These are phyloP conservation scores for Neurospora sp. DNA, from an alignment of 495 filamentous ascomycete genomes.

Conservation along the genomic window DNA sequence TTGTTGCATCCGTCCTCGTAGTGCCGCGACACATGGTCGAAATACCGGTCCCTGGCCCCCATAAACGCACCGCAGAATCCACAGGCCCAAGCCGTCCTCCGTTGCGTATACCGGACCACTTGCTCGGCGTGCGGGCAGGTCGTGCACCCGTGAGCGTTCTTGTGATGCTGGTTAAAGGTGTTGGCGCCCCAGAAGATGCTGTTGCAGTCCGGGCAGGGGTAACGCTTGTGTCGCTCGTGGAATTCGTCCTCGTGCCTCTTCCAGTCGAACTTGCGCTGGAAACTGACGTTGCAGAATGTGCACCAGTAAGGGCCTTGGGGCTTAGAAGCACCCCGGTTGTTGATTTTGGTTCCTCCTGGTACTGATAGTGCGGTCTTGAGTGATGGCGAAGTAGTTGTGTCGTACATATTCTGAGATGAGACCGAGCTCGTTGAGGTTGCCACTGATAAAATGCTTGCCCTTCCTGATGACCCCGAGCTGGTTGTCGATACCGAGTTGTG, in stretches of 20 bases:
- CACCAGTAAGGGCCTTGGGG: constrained; percentile 37
- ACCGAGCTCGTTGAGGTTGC: constrained; percentile 22
- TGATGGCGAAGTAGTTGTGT: constrained; percentile 5
- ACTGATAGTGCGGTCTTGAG: neutral
- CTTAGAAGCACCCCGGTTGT: constrained; percentile 20
- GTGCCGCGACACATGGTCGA: constrained; percentile 41
- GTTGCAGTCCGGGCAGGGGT: constrained; percentile 39
- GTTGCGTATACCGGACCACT: constrained; percentile 29
- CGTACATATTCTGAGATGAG: constrained; percentile 11
- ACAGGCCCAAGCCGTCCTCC: constrained; percentile 30
- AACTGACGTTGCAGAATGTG: constrained; percentile 40
- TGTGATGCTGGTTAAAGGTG: constrained; percentile 43
- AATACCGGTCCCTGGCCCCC: constrained; percentile 36
- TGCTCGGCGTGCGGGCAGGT: constrained; percentile 39
- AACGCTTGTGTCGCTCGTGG: constrained; percentile 41
- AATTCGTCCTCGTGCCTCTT: constrained; percentile 44
- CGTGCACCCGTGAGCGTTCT: constrained; percentile 39
- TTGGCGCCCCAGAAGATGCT: constrained; percentile 41
- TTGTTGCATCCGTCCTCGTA: constrained; percentile 39
- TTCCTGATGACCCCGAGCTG: constrained; percentile 26
- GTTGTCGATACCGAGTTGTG: constrained; percentile 24
- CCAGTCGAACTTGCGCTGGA: constrained; percentile 44
- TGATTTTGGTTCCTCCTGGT: constrained; percentile 9
- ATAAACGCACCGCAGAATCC: constrained; percentile 41
- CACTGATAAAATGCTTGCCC: constrained; percentile 19